These are phyloP conservation scores for Penicillium polonicum DNA, from an alignment of 2,329 filamentous ascomycete species.

Conservation along the genomic window DNA sequence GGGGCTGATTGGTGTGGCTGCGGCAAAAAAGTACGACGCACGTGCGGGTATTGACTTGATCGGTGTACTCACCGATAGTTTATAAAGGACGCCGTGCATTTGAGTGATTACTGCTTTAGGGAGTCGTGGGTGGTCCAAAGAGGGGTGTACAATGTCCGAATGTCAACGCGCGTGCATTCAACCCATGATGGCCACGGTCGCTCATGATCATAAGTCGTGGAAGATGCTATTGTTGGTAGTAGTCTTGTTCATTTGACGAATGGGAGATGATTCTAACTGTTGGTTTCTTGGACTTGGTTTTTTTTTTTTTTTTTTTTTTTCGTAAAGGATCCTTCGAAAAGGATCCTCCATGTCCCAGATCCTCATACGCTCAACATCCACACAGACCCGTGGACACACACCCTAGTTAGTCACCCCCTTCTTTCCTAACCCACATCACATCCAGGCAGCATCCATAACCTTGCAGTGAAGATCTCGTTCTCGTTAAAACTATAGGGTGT, in stretches of 20 bases:
- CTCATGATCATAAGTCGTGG: background rate
- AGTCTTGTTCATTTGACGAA: background rate
- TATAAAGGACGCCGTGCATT: background rate
- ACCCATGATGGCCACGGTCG: conserved; percentile 2
- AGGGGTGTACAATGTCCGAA: background rate
- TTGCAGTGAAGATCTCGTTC: background rate
- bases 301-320: background rate
- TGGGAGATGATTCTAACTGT: background rate
- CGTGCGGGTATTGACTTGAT: background rate
- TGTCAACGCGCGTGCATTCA: background rate
- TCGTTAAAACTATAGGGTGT: background rate
- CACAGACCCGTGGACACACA: background rate
- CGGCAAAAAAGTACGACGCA: background rate
- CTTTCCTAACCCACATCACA: too few relatives aligned
- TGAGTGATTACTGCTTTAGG: background rate
- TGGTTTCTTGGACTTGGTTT: background rate
- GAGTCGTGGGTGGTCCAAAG: background rate
- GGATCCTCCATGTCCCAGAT: conserved; percentile 1
- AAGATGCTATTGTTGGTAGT: background rate
- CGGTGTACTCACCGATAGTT: conserved; percentile 8
- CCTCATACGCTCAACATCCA: background rate
- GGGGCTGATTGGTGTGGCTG: conserved; percentile 6
- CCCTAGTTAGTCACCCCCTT: background rate
- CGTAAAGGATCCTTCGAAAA: background rate
- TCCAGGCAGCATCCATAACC: background rate